Evolutionary conservation across 108 stramenopile species (phyloP), one percentile per base, ranked within the genome.

Genomic region (Fragilariopsis cylindrus): DNA sequence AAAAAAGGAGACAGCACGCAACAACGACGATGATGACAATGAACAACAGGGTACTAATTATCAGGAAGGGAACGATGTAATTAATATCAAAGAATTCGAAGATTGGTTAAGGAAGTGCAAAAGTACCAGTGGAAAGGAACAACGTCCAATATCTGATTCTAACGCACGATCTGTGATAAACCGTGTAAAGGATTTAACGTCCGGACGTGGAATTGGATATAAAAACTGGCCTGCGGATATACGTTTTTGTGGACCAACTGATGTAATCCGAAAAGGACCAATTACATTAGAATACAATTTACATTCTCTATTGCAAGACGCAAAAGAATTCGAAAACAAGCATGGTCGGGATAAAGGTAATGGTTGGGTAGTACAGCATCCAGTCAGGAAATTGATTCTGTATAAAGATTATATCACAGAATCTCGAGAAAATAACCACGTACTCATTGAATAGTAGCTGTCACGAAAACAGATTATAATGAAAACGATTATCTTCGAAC

Each of bases 281-380:
- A 2, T 30, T 30, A 30, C 21, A 16, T 12, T 65, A 6, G 7
- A 50, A 47, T 18, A 47, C 13, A 45, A 81, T 56, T 71, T 81
- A 9, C 70, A 76, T 15, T 52, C 19, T 13, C 30, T 81, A 19
- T 71, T 60, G 44, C 55, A 56, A 18, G 41, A 65, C 41, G 80
- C 80, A 18, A 52, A 57, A 3, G 70, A 55, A 19, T 71, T 64
- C 56, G 80, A 81, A 48, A 40, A 39, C 7, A 50, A 67, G 42
- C 41, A 80, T 41, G 79, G 79, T 49, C 52, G 52, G 13, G 79
- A 80, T 46, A 44, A 60, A 12, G 79, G 79, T 16, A 69, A 80
- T 80, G 79, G 79, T 41, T 80, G 79, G 79, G 16, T 80, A 21
- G 30, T 80, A 19, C 48, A 60, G 5, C 79, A 80, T 70, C 79